Evolutionary conservation across 305 asterid genomes (phyloP), one percentile per base, ranked within the genome.

Genomic region (Solanum aculeatissimum): DNA sequence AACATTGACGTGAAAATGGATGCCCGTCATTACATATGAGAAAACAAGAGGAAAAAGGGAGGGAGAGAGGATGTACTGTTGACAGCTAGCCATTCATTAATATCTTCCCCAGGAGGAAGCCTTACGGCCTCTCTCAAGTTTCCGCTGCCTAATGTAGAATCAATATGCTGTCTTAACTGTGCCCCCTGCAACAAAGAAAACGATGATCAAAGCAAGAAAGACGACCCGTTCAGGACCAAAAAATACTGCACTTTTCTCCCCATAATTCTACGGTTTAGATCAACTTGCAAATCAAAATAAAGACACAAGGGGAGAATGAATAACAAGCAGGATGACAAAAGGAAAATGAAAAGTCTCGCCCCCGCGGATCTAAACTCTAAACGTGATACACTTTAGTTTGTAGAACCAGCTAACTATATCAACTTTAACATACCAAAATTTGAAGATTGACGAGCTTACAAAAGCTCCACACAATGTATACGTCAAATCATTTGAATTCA

Each of bases 61-160:
- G 74, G 19, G 74, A 51, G 62, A 83, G 86, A 81, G 87, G 62
- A 84, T 65, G 47, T 92, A 95, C 98, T 94, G 87, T 95, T 95
- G 90, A 95, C 98, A 60, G 99, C 99, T 19, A 94, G 97, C 99
- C 98, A 95, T 86, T 95, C 99, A 55, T 95, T 90, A 77, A 94
- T 87, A 90, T 95, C 99, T 84, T 95, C 99, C 60, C 98, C 98
- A 6, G 99, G 99, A 54, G 99, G 99, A 71, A 95, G 92, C 88
- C 97, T 87, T 82, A 94, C 98, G 35, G 98, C 98, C 88, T 95
- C 98, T 89, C 97, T 92, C 88, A 95, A 89, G 89, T 94, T 95
- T 66, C 98, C 98, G 54, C 98, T 95, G 45, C 99, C 99, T 84
- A 70, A 95, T 80, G 99, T 95, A 29, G 99, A 93, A 90, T 95